Conservation (phyloP, 495 filamentous ascomycete species). For the Staphylotrichum tortipilum region DNA sequence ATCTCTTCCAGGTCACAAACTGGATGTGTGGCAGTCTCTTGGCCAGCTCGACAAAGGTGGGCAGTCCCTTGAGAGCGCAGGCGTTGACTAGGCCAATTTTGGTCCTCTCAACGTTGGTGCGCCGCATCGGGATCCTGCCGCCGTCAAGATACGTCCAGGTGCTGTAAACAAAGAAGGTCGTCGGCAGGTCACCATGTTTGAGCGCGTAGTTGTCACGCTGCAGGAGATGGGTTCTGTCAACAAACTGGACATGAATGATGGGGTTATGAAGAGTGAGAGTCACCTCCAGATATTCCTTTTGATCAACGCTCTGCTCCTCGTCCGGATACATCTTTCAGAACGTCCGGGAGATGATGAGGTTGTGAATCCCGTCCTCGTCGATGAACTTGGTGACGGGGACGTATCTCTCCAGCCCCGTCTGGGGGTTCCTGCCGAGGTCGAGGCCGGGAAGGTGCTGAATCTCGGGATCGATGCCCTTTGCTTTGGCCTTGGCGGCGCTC, state of each 20-base stretch:
- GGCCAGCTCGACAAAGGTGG: conserved; percentile 19
- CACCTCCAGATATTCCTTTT: not conserved
- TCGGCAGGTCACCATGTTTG: conserved; percentile 16
- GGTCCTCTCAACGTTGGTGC: conserved; percentile 17
- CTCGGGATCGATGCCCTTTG: conserved; percentile 13
- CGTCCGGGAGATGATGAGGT: conserved; percentile 15
- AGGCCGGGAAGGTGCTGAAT: not conserved
- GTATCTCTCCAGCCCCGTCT: not conserved
- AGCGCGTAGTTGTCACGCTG: not conserved
- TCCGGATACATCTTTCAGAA: conserved; percentile 1
- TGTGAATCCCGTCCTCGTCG: conserved; percentile 14
- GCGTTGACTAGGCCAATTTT: conserved; percentile 25
- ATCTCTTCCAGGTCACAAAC: conserved; percentile 24
- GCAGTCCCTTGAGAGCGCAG: conserved; percentile 19
- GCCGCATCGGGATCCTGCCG: conserved; percentile 7
- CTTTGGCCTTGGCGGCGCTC: conserved; percentile 5
- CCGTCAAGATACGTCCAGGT: conserved; percentile 17
- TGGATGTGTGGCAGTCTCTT: conserved; percentile 16
- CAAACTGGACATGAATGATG: no score
- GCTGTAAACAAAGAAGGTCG: conserved; percentile 16
- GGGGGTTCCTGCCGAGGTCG: not conserved
- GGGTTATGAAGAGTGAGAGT: no score
- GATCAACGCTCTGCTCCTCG: not conserved
- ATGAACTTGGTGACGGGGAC: conserved; percentile 16
- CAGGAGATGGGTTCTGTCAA: no score